Evolutionary conservation across 2,329 filamentous ascomycete genomes (phyloP).

Genomic region (Podosphaera leucotricha): DNA sequence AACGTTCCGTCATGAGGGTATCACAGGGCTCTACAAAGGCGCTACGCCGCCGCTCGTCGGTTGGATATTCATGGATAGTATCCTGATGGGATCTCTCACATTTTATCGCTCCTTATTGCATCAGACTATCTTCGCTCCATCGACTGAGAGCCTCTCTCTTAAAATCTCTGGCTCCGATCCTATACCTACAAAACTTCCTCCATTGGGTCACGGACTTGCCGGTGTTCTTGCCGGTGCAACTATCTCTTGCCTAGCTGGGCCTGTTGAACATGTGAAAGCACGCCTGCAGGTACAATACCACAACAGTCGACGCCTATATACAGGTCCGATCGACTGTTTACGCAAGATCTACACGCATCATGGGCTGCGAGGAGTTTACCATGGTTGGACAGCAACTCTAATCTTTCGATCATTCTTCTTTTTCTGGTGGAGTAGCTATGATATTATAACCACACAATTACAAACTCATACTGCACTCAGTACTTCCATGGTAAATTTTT

Average conservation of each 20-base stretch:
- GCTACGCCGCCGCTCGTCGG: constrained; percentile 77
- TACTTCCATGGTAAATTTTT: constrained; percentile 75
- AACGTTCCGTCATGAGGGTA: constrained; percentile 67
- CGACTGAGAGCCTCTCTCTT: neutral
- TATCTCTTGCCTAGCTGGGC: constrained; percentile 78
- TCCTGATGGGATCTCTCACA: constrained; percentile 80
- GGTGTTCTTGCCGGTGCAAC: constrained; percentile 73
- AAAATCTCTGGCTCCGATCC: neutral
- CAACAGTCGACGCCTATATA: constrained; percentile 52
- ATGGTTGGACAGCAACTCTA: constrained; percentile 63
- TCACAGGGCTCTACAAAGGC: constrained; percentile 78
- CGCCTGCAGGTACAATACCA: constrained; percentile 87
- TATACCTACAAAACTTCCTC: constrained; percentile 31
- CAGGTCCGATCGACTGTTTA: constrained; percentile 66
- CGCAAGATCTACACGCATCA: constrained; percentile 46
- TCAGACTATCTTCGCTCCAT: constrained; percentile 42
- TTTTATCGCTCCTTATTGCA: constrained; percentile 70
- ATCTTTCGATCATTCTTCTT: constrained; percentile 89
- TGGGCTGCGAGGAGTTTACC: constrained; percentile 61
- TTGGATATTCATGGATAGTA: constrained; percentile 94
- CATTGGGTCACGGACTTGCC: constrained; percentile 65
- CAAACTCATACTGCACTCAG: constrained; percentile 43
- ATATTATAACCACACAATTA: constrained; percentile 51
- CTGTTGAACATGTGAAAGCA: constrained; percentile 87
- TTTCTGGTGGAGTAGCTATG: constrained; percentile 96